Evolutionary conservation across 208 protist species (phyloP).

Genomic region (Leptomonas seymouri): DNA sequence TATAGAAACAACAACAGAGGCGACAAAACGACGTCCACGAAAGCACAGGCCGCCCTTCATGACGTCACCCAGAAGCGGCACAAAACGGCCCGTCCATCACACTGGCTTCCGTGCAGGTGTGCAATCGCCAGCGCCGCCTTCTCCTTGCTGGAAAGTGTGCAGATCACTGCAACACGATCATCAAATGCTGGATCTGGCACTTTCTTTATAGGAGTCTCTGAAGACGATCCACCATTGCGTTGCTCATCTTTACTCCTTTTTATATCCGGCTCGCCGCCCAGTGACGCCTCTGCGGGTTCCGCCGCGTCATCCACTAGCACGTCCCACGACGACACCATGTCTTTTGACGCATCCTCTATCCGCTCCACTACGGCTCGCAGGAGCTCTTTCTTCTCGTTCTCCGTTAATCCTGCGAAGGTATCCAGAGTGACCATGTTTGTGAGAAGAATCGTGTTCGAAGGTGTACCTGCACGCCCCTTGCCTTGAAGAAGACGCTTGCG

Average conservation of each 20-base stretch:
- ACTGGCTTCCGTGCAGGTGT: conserved; percentile 56
- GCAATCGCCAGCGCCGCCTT: conserved; percentile 64
- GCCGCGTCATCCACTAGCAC: conserved; percentile 55
- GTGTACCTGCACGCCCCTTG: conserved; percentile 45
- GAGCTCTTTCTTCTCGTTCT: conserved; percentile 31
- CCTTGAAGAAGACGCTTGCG: conserved; percentile 54
- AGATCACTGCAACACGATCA: conserved; percentile 65
- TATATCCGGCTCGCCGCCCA: conserved; percentile 1
- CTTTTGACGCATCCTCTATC: conserved; percentile 45
- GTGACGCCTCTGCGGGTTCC: background rate
- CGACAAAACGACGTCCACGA: too few species aligned
- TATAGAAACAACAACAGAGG: background rate
- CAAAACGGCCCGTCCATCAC: conserved; percentile 61
- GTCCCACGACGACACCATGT: conserved; percentile 28
- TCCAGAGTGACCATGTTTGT: conserved; percentile 62
- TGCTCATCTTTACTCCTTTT: conserved; percentile 10
- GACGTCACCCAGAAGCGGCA: conserved; percentile 51
- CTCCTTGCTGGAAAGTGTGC: conserved; percentile 44
- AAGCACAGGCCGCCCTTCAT: background rate
- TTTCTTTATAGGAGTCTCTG: background rate
- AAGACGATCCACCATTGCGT: conserved; percentile 5
- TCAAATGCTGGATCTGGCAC: conserved; percentile 35
- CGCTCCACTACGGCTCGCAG: conserved; percentile 39
- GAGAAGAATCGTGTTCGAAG: conserved; percentile 53
- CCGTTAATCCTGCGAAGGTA: conserved; percentile 18